These are phyloP conservation scores for Leishmania tropica DNA, from an alignment of 208 protist genomes.

Conservation along the genomic window DNA sequence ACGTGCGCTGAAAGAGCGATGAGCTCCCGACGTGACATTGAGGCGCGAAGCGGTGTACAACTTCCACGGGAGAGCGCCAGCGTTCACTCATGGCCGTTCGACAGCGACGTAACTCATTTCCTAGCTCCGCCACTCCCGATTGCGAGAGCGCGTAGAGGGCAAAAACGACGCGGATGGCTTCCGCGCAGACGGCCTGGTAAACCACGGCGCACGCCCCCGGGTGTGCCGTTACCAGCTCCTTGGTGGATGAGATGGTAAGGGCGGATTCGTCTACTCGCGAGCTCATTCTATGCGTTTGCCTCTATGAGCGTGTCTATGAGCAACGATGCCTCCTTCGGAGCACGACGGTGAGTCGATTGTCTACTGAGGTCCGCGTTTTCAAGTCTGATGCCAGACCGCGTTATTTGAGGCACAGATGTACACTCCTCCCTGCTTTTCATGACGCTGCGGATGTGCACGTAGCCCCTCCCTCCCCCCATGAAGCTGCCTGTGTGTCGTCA, in stretches of 20 bases:
- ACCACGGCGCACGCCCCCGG: constrained; percentile 12
- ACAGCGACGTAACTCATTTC: constrained; percentile 17
- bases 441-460: not conserved
- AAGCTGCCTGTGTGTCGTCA: not conserved
- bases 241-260: not conserved
- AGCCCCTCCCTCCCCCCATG: not conserved
- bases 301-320: not conserved
- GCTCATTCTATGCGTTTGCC: constrained; percentile 1
- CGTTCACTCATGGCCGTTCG: not conserved
- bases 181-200: constrained; percentile 20
- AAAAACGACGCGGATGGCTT: constrained; percentile 30
- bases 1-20: not conserved
- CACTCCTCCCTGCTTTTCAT: not conserved
- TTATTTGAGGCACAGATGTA: not conserved
- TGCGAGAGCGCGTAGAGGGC: constrained; percentile 21
- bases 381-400: not conserved
- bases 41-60: not conserved
- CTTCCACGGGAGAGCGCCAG: not conserved
- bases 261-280: not conserved
- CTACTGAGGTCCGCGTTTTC: not conserved
- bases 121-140: not conserved
- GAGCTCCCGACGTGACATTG: not conserved
- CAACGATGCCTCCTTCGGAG: not conserved
- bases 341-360: not conserved
- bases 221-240: not conserved